Evolutionary conservation across 1,284 basidiomycete species (phyloP), one percentile per base, ranked within the genome.

Genomic region (Pseudozyma thailandica): DNA sequence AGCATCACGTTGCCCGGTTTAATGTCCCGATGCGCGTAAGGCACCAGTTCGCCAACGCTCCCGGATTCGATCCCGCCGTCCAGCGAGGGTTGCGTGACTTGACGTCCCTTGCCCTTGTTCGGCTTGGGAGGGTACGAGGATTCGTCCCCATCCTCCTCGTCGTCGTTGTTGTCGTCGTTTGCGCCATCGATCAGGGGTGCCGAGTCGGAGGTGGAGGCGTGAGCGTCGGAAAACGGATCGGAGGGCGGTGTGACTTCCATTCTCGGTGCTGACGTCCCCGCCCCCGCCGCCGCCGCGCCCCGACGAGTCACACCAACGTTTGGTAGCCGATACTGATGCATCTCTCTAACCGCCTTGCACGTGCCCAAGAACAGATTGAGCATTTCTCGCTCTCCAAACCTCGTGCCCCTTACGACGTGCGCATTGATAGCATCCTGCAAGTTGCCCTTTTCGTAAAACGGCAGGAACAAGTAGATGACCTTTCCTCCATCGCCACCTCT

Each of bases 1-100:
- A 98, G 88, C 94, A 98, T 98, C 58, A 98, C 88, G 82, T 98
- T 98, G 46, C 78, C 94, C 37, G 95, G 96, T 85, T 99, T 98
- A 79, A 98, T 86, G 84, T 99, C 95, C 60, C 96, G 87, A 85
- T 98, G 96, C 0, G 95, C 94, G 82, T 96, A 99, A 0, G 96
- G 93, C 6, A 93, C 35, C 15, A 62, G 50, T 23, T 80, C 72
- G 1, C 76, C 77, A 3, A 55, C 66, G 13, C 45, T 57, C 4
- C 60, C 69, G 15, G 45, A 44, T 21, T 74, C 68, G 9, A 90
- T 75, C 54, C 89, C 88, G 3, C 84, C 85, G 63, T 87, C 84
- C 43, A 63, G 52, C 1, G 57, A 63, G 2, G 76, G 58, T 46
- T 78, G 70, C 18, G 30, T 35, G 18, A 64, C 61, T 10, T 50